phyloP scores from a whole-genome alignment of 768 basidiomycete species.

The Auriscalpium vulgare region DNA sequence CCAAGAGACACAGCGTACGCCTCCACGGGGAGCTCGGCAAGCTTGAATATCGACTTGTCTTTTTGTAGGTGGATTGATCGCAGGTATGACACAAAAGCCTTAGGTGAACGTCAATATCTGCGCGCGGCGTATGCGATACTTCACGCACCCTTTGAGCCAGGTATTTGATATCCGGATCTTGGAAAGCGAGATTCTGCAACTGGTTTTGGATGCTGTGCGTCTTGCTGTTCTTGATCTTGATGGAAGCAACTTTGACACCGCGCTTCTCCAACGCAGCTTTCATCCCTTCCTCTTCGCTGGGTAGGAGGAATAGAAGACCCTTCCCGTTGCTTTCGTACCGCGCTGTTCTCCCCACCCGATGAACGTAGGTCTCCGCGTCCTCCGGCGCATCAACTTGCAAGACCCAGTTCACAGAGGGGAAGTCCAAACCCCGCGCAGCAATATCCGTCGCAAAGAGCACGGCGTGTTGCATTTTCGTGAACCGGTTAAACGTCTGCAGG shows the following conservation, averaged over 20 bases:
- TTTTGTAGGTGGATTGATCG: slow-evolving; percentile 90
- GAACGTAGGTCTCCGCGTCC: slow-evolving; percentile 96
- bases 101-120: background rate
- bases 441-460: slow-evolving; percentile 94
- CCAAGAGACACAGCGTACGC: slow-evolving; percentile 86
- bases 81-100: slow-evolving; percentile 96
- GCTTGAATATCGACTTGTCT: slow-evolving; percentile 87
- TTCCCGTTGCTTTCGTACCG: slow-evolving; percentile 89
- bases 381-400: slow-evolving; percentile 94
- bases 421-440: slow-evolving; percentile 92
- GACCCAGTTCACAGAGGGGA: slow-evolving; percentile 96
- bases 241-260: slow-evolving; percentile 61
- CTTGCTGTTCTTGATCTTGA: slow-evolving; percentile 86
- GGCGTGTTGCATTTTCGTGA: slow-evolving; percentile 73
- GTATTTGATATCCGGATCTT: slow-evolving; percentile 96
- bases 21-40: slow-evolving; percentile 74
- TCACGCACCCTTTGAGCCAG: slow-evolving; percentile 79
- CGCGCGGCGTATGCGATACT: background rate
- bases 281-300: slow-evolving; percentile 95
- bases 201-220: slow-evolving; percentile 79
- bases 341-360: slow-evolving; percentile 93
- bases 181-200: slow-evolving; percentile 87
- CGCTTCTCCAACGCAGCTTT: slow-evolving; percentile 60
- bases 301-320: slow-evolving; percentile 71
- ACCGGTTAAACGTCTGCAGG: slow-evolving; percentile 74